Conservation (phyloP, 352 stramenopile genomes). For the Plasmopara halstedii region DNA sequence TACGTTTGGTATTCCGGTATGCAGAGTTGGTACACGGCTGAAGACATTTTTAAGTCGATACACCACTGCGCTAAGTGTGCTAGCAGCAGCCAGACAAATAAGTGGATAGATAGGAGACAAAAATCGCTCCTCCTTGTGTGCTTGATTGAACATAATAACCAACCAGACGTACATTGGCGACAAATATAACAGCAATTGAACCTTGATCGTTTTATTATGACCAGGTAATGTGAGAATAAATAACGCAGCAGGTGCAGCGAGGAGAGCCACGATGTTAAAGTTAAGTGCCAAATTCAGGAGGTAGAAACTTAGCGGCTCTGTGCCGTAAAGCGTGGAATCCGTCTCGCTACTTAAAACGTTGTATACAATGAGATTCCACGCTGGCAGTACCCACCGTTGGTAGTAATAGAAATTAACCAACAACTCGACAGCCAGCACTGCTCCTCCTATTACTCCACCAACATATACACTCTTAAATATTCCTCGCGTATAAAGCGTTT, state of each 20-base stretch:
- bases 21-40: conserved; percentile 15
- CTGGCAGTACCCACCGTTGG: conserved; percentile 67
- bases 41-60: conserved; percentile 28
- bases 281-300: conserved; percentile 94
- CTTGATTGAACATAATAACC: conserved; percentile 86
- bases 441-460: conserved; percentile 51
- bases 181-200: conserved; percentile 37
- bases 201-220: conserved; percentile 23
- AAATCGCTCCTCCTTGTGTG: conserved; percentile 99
- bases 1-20: conserved; percentile 16
- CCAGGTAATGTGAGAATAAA: conserved; percentile 29
- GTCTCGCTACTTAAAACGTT: conserved; percentile 87
- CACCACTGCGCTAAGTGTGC: conserved; percentile 51
- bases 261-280: conserved; percentile 84
- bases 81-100: conserved; percentile 72
- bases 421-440: conserved; percentile 75
- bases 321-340: conserved; percentile 97
- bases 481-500: conserved; percentile 52
- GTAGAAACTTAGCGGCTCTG: conserved; percentile 94
- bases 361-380: conserved; percentile 94
- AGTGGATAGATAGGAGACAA: conserved; percentile 94
- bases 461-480: conserved; percentile 42
- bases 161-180: conserved; percentile 88
- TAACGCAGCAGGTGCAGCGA: conserved; percentile 45
- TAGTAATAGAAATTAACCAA: conserved; percentile 78